Base-by-base conservation (phyloP, 1,139 yeast genomes). In the Wickerhamiella infanticola region DNA sequence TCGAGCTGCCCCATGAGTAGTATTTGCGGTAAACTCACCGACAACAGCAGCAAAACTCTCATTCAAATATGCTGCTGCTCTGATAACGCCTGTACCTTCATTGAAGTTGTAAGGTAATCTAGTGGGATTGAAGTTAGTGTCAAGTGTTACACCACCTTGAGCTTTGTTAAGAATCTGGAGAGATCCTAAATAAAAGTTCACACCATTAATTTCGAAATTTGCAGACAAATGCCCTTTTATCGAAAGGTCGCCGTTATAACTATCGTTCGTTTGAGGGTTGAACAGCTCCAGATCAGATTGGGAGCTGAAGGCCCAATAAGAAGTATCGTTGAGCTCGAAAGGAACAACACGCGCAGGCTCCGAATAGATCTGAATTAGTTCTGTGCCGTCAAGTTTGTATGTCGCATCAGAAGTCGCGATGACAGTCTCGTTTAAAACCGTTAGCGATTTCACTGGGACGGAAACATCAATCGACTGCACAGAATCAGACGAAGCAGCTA, bases 271-370 rank as follows among this genome's bases (percentile, higher is more conserved):
- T 13, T 33, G 27, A 11, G 39, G 36, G 26, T 41, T 25, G 26
- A 13, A 44, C 25, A 47, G 37, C 1, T 23, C 27, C n/a, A 47
- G 41, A 26, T 27, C 25, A 7, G 3, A n/a, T 13, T 40, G 25
- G 29, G 52, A 60, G 37, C 69, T 60, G 45, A 74, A 56, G 13
- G 63, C 70, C 33, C 62, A 41, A 9, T 57, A 60, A 61, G 68
- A 69, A 62, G 55, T 56, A 37, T 53, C 61, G 45, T 58, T 58
- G 40, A 56, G 42, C 24, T 48, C 47, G 44, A 58, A 55, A 3
- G 49, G 50, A 9, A 53, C 59, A 13, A 62, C 56, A 9, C 23
- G 11, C 1, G 46, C n/a, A 5, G 33, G 5, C 3, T 9, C 36
- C 5, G n/a, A 24, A 25, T 18, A 29, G 5, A 39, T 25, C 26